A percentile compares a stretch with the other conserved stretches of the same genome.
Conservation (phyloP, 257 asterid species). For the Leonotis leonurus region DNA sequence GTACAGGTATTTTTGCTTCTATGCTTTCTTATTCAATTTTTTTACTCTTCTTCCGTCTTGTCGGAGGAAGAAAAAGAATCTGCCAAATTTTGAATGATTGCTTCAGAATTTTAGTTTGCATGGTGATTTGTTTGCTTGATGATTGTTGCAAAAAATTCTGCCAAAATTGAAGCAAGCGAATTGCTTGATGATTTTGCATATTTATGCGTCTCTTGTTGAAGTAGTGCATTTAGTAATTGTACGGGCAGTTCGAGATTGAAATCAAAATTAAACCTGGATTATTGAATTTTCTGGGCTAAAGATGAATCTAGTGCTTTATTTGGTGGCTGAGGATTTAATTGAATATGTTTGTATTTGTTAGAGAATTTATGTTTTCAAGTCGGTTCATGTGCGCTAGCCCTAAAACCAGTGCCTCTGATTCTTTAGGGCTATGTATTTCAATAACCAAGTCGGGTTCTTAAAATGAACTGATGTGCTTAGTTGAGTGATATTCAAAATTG, state of each 20-base stretch:
- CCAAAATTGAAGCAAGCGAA: neutral
- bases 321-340: neutral
- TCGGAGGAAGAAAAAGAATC: neutral
- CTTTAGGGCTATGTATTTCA: neutral
- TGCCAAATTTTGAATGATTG: neutral
- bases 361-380: neutral
- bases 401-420: neutral
- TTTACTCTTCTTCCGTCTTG: neutral
- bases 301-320: neutral
- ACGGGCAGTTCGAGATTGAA: neutral
- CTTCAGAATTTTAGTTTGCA: neutral
- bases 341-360: neutral
- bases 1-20: slow-evolving; percentile 5
- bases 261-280: neutral
- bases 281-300: neutral
- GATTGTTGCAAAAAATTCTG: neutral
- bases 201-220: slow-evolving; percentile 6
- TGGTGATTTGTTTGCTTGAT: neutral
- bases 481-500: neutral
- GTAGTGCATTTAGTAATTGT: neutral
- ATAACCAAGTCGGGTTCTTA: neutral
- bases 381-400: neutral
- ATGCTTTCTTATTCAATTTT: neutral
- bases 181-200: neutral
- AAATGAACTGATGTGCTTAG: neutral